A percentile compares a stretch with the other conserved stretches of the same genome.
Conservation (phyloP, 768 basidiomycete genomes). For the Pleurotus pulmonarius region DNA sequence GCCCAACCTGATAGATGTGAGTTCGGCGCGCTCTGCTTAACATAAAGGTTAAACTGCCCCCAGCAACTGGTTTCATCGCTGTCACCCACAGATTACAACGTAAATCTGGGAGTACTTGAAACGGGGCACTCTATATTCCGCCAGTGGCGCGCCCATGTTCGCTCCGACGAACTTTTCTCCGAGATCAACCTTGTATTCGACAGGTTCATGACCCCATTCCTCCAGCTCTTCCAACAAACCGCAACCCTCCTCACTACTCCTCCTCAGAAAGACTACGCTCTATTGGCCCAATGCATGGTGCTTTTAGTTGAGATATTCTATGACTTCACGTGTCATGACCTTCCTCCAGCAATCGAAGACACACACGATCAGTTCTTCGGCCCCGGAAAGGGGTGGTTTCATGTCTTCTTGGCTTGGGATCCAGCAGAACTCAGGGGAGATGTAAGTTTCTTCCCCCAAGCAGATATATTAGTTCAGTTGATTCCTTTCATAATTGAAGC, state of each 20-base stretch:
- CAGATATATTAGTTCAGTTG: too few relatives aligned
- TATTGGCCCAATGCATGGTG: conserved; percentile 71
- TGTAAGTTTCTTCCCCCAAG: conserved; percentile 38
- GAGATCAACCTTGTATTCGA: conserved; percentile 89
- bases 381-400: conserved; percentile 64
- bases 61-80: conserved; percentile 90
- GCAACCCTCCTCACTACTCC: conserved; percentile 45
- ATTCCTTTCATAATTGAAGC: conserved; percentile 28
- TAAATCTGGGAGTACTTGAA: conserved; percentile 88
- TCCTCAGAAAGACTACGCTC: conserved; percentile 36
- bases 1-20: conserved; percentile 86
- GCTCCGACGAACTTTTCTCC: conserved; percentile 81
- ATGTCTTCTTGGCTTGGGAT: conserved; percentile 80
- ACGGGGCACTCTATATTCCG: conserved; percentile 96
- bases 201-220: conserved; percentile 81
- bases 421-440: conserved; percentile 64
- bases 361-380: conserved; percentile 80
- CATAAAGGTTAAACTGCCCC: not conserved
- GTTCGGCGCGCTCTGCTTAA: conserved; percentile 24
- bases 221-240: conserved; percentile 75
- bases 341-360: conserved; percentile 94
- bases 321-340: conserved; percentile 92
- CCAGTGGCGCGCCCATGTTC: conserved; percentile 88
- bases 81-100: conserved; percentile 73
- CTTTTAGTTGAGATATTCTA: conserved; percentile 85